Evolutionary conservation across 2,329 filamentous ascomycete genomes (phyloP), one percentile per base, ranked within the genome.

Genomic region (Pseudogymnoascus sp.): DNA sequence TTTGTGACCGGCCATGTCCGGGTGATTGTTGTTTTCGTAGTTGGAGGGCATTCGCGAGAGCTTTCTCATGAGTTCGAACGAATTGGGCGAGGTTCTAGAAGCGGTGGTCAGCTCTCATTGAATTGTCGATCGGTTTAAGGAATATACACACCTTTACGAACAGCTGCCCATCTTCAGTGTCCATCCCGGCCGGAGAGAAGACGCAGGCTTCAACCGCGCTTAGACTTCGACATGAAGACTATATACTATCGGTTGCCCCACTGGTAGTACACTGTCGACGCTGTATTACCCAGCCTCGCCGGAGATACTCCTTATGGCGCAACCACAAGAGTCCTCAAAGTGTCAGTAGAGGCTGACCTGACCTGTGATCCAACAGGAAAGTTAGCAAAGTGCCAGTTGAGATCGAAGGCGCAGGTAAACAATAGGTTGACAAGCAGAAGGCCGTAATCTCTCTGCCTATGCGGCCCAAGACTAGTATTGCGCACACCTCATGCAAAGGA

Each of bases 31-130:
- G 87, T 69, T 90, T 86, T 74, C 88, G 87, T 69, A 95, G 82
- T 75, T 97, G 93, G 65, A 97, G 80, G 70, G 93, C 93, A 79
- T 97, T 97, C 73, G 94, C 94, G 66, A 99, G 84, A 37, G 92
- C 93, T 78, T 96, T 96, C 77, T 99, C 94, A 79, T 99, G 92
- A 62, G 92, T 96, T 66, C 92, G 91, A 77, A 99, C 92, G 77
- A 96, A 97, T 77, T 88, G 88, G 73, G 93, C 92, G 74, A 99
- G 83, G 82, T 96, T 94, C 93, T 97, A 74, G 64, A 39, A 60
- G 31, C 65, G 69, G 76, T n/a, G 31, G 64, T 52, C 13, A 61
- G 27, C 25, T 52, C 60, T 65, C 62, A 60, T 21, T 59, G 15
- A 13, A 27, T 35, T 29, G 15, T 37, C n/a, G 31, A 27, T 10